A percentile compares a stretch with the other conserved stretches of the same genome.
phyloP scores from a whole-genome alignment of 208 protist species.

The Leishmania tarentolae region DNA sequence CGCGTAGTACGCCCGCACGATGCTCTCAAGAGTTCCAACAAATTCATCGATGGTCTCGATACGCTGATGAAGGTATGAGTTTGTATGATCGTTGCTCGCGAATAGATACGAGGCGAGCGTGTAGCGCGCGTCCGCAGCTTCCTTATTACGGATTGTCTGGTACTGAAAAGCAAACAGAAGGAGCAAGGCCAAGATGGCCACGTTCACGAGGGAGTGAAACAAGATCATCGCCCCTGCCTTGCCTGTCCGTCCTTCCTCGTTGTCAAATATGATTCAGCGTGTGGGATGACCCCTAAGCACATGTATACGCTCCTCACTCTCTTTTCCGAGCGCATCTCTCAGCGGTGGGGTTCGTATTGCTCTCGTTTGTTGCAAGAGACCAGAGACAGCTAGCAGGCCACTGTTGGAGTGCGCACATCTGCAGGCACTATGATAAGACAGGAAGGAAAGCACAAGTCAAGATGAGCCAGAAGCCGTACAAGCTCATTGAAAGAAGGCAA shows the following conservation, averaged over 20 bases:
- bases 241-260: not conserved
- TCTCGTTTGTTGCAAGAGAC: not conserved
- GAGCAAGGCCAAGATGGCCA: slow-evolving; percentile 36
- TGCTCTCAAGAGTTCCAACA: slow-evolving; percentile 36
- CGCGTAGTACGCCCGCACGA: slow-evolving; percentile 46
- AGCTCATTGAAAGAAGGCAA: too few relatives aligned
- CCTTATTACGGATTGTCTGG: slow-evolving; percentile 45
- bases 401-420: not conserved
- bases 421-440: not conserved
- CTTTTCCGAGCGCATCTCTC: not conserved
- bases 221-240: slow-evolving; percentile 22
- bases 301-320: not conserved
- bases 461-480: not conserved
- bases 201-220: slow-evolving; percentile 41
- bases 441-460: not conserved
- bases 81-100: slow-evolving; percentile 33
- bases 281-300: not conserved
- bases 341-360: not conserved
- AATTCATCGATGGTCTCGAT: slow-evolving; percentile 60
- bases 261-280: not conserved
- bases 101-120: slow-evolving; percentile 48
- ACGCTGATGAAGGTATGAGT: slow-evolving; percentile 21
- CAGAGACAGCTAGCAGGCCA: not conserved
- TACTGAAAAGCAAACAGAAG: slow-evolving; percentile 49
- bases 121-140: slow-evolving; percentile 40